Conservation (phyloP, 2,329 filamentous ascomycete species). For the Xylogone sp. region DNA sequence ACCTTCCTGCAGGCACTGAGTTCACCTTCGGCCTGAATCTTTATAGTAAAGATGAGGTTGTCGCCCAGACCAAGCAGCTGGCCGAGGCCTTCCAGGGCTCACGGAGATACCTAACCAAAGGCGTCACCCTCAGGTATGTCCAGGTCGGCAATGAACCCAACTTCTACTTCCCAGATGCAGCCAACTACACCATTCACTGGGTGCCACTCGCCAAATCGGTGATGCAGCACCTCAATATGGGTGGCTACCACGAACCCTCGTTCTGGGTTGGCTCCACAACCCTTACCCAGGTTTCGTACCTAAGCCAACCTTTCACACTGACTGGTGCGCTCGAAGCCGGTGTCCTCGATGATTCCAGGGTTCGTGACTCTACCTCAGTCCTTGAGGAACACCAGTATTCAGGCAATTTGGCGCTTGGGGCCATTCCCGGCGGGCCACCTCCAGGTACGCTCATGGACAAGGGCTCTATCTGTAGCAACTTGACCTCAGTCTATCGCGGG, state of each 20-base stretch:
- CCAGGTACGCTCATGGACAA: background rate
- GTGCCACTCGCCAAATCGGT: background rate
- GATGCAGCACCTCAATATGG: background rate
- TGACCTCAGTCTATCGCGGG: background rate
- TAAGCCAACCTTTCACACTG: no score
- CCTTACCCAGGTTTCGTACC: background rate
- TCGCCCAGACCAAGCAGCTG: background rate
- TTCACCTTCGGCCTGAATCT: constrained; percentile 1
- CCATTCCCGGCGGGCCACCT: no score
- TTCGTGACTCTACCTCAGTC: background rate
- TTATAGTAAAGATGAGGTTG: background rate
- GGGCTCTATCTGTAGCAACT: background rate
- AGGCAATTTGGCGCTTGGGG: background rate
- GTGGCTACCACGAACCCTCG: background rate
- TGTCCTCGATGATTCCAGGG: background rate
- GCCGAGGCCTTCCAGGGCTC: background rate
- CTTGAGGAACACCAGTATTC: background rate
- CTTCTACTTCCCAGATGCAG: background rate
- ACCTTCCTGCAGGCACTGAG: background rate
- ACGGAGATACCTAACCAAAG: background rate
- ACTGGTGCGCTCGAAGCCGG: background rate
- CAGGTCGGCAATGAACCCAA: constrained; percentile 1
- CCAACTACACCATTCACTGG: background rate
- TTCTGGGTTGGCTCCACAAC: background rate
- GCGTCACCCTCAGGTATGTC: background rate